A percentile compares a stretch with the other conserved stretches of the same genome.
Conservation (phyloP, 352 stramenopile genomes). For the Pythium apleroticum region DNA sequence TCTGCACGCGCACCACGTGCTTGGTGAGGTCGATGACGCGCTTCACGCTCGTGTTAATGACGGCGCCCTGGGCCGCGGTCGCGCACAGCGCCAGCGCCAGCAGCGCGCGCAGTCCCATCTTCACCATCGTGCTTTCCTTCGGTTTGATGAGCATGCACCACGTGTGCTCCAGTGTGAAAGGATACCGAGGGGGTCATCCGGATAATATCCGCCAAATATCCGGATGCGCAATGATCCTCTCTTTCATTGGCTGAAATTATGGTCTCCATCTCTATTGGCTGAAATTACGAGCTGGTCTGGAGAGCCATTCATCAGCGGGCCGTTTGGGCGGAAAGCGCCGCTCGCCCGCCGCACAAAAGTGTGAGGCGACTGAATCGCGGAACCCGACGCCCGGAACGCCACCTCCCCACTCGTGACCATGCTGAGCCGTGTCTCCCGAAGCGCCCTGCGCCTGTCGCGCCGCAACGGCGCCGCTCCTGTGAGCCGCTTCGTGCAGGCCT, state of each 20-base stretch:
- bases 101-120: slow-evolving; percentile 31
- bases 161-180: slow-evolving; percentile 17
- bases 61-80: slow-evolving; percentile 34
- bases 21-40: slow-evolving; percentile 77
- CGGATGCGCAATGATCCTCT: background rate
- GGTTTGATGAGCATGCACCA: slow-evolving; percentile 16
- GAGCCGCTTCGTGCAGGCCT: slow-evolving; percentile 64
- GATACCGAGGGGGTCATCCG: slow-evolving; percentile 17
- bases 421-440: slow-evolving; percentile 73
- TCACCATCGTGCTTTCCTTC: slow-evolving; percentile 13
- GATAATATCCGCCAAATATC: slow-evolving; percentile 9
- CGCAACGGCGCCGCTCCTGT: slow-evolving; percentile 36
- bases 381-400: slow-evolving; percentile 2
- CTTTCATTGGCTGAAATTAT: slow-evolving; percentile 29
- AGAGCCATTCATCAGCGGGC: slow-evolving; percentile 34
- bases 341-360: slow-evolving; percentile 26
- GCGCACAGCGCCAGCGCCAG: slow-evolving; percentile 28
- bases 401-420: slow-evolving; percentile 34
- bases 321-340: slow-evolving; percentile 5
- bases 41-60: slow-evolving; percentile 68
- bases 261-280: no score
- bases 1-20: slow-evolving; percentile 77
- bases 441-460: slow-evolving; percentile 56
- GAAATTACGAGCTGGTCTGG: slow-evolving; percentile 23
- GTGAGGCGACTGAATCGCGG: background rate